These are phyloP conservation scores for Kwoniella pini DNA, from an alignment of 768 basidiomycete species.

Conservation along the genomic window DNA sequence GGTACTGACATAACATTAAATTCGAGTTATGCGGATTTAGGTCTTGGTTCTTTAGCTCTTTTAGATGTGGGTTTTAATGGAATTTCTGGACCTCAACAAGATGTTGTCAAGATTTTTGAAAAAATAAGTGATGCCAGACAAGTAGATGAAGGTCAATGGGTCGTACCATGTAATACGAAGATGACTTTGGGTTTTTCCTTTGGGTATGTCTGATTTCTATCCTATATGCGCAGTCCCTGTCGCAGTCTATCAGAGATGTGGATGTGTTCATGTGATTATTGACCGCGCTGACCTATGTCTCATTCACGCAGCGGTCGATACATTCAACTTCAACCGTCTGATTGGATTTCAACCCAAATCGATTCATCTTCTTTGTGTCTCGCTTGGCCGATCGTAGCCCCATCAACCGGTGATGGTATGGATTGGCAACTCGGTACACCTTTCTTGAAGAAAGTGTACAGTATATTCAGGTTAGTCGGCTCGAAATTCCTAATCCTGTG, in stretches of 20 bases:
- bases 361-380: constrained; percentile 39
- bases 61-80: constrained; percentile 51
- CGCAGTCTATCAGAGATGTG: too few relatives aligned
- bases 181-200: constrained; percentile 50
- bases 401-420: constrained; percentile 46
- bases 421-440: constrained; percentile 53
- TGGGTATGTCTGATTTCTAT: constrained; percentile 40
- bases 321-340: constrained; percentile 47
- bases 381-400: constrained; percentile 48
- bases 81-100: constrained; percentile 48
- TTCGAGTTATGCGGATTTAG: constrained; percentile 39
- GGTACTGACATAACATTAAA: constrained; percentile 37
- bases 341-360: constrained; percentile 50
- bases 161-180: constrained; percentile 46
- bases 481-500: not conserved
- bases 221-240: too few relatives aligned
- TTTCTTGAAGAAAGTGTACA: constrained; percentile 47
- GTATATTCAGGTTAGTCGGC: constrained; percentile 41
- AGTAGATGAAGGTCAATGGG: constrained; percentile 46
- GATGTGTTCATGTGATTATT: too few relatives aligned
- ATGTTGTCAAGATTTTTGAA: constrained; percentile 44
- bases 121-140: constrained; percentile 43
- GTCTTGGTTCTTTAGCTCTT: constrained; percentile 35
- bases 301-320: constrained; percentile 35
- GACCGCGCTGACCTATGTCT: too few relatives aligned